phyloP scores from a whole-genome alignment of 2,329 filamentous ascomycete genomes.

The Malbranchea zuffiana region DNA sequence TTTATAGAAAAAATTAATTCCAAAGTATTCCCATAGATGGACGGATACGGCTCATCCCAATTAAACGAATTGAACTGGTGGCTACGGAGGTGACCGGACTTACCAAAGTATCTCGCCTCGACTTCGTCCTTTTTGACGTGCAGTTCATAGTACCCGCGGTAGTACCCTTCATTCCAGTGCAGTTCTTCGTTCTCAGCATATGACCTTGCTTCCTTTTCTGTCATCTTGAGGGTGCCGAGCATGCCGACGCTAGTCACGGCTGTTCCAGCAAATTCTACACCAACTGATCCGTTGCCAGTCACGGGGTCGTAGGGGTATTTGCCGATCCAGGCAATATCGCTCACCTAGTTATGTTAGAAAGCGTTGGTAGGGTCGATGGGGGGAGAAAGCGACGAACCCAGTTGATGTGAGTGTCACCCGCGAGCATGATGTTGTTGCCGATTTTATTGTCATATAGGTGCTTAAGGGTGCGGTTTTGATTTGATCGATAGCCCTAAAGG shows the following conservation, averaged over 20 bases:
- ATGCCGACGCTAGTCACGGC: constrained; percentile 53
- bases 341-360: background rate
- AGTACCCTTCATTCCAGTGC: constrained; percentile 63
- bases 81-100: too few species aligned
- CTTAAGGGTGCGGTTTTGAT: constrained; percentile 58
- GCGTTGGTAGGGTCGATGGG: background rate
- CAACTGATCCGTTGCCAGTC: constrained; percentile 46
- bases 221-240: constrained; percentile 42
- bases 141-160: constrained; percentile 61
- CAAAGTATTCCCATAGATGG: background rate
- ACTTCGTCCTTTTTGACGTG: constrained; percentile 45
- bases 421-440: constrained; percentile 59
- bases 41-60: background rate
- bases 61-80: background rate
- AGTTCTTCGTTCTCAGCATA: constrained; percentile 49
- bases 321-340: constrained; percentile 46
- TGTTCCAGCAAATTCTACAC: constrained; percentile 55
- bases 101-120: constrained; percentile 51
- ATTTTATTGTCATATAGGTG: constrained; percentile 59
- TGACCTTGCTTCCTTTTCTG: constrained; percentile 37
- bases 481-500: constrained; percentile 50
- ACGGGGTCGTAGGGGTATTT: constrained; percentile 41
- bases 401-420: constrained; percentile 57
- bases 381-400: constrained; percentile 39
- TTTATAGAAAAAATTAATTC: too few species aligned